A percentile compares a stretch with the other conserved stretches of the same genome.
Conservation (phyloP, 768 basidiomycete genomes). For the Clavaria fumosa region DNA sequence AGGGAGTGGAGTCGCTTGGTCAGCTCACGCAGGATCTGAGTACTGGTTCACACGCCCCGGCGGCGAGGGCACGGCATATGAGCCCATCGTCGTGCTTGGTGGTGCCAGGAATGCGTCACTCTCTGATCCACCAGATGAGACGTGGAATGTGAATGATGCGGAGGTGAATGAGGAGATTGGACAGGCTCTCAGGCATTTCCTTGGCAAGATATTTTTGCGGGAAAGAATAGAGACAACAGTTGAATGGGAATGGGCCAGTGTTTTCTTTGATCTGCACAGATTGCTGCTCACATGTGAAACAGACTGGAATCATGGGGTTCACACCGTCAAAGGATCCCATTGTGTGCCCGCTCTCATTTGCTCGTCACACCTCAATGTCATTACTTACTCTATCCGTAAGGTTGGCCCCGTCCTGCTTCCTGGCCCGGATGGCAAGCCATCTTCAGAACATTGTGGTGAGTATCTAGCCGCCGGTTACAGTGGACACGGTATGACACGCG, state of each 20-base stretch:
- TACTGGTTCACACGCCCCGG: constrained; percentile 73
- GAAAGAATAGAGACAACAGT: constrained; percentile 31
- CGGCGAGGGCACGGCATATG: constrained; percentile 12
- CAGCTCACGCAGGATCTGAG: constrained; percentile 37
- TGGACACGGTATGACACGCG: constrained; percentile 72
- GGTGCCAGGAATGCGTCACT: constrained; percentile 47
- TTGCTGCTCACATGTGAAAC: constrained; percentile 2
- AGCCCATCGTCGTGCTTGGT: constrained; percentile 57
- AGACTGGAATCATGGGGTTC: constrained; percentile 80
- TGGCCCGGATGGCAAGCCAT: constrained; percentile 23
- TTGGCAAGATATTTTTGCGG: constrained; percentile 44
- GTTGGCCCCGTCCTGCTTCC: constrained; percentile 42
- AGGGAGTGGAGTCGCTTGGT: constrained; percentile 33
- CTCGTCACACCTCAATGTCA: not conserved
- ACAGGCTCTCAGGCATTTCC: constrained; percentile 35
- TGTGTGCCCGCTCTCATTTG: constrained; percentile 28
- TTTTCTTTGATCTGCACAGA: not conserved
- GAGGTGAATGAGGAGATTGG: constrained; percentile 32
- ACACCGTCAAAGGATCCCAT: constrained; percentile 49
- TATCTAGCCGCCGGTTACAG: constrained; percentile 60
- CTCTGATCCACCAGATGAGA: constrained; percentile 30
- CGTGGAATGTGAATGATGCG: constrained; percentile 42
- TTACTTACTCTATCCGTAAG: not conserved
- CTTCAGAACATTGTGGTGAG: constrained; percentile 34
- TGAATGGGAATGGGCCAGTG: constrained; percentile 70